Evolutionary conservation across 352 stramenopile species (phyloP), one percentile per base, ranked within the genome.

Genomic region (Phytophthora chlamydospora): DNA sequence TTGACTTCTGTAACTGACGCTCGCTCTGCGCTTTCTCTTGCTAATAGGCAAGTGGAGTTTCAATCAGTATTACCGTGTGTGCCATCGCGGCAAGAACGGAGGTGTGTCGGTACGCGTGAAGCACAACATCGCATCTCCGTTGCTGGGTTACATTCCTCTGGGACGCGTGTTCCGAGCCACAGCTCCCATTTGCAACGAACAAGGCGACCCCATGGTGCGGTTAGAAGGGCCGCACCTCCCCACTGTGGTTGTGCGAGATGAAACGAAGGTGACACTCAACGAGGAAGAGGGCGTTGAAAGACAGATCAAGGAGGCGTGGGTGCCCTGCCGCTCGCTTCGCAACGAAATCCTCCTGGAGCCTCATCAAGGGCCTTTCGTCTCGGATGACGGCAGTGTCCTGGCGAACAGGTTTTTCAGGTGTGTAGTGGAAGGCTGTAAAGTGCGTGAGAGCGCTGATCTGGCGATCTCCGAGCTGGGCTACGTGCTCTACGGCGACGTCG

Each of bases 341-440:
- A 92, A 92, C 41, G 83, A 92, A 58, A 65, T 91, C 38, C 53
- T 90, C 14, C 62, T 92, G n/a, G 81, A 91, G 44, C 57, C 31
- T 3, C 83, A 91, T 46, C 19, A 49, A 47, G 79, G 83, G 2
- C 76, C 83, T 24, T 91, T 80, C 21, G 19, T 33, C 36, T 42
- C 40, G 4, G 11, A 40, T 31, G 17, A 39, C 4, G 24, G 32
- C 24, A 68, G 35, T 5, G 14, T 12, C 12, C 32, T 9, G 1
- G 16, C n/a, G 4, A 62, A 57, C 27, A 68, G 69, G 7, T 90
- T 75, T 49, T 92, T 76, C 24, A 67, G 82, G 3, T 92, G 83
- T 54, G 83, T 91, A 3, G 80, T 92, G 27, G 83, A 92, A 78
- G 83, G 83, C 44, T 92, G 83, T 55, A 92, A 92, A 48, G 83